phyloP scores from a whole-genome alignment of 2,329 filamentous ascomycete genomes.

The Chaetomiaceae sp. region DNA sequence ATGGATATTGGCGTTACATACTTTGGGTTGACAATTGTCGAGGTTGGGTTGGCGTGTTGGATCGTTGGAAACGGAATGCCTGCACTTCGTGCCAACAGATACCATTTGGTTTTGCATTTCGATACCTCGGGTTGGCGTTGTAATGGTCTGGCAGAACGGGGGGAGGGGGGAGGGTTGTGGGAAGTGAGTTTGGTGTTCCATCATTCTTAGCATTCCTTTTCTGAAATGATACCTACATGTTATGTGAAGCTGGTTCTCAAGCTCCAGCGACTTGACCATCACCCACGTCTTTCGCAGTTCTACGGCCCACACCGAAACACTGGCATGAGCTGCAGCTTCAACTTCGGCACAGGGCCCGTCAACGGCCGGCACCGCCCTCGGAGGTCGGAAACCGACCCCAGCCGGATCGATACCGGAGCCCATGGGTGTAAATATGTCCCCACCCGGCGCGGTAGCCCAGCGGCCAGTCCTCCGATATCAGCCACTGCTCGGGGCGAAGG shows the following conservation, averaged over 20 bases:
- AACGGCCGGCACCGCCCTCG: background rate
- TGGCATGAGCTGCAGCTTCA: too few relatives aligned
- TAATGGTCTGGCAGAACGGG: background rate
- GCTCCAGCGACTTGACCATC: background rate
- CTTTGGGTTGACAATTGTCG: background rate
- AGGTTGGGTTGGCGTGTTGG: background rate
- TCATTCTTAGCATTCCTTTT: background rate
- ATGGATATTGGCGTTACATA: background rate
- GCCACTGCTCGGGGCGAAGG: background rate
- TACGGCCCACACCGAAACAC: background rate
- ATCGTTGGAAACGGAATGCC: background rate
- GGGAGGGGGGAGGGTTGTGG: background rate
- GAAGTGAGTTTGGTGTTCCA: background rate
- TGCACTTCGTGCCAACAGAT: background rate
- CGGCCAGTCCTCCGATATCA: background rate
- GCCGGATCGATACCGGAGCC: conserved; percentile 16
- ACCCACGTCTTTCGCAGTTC: background rate
- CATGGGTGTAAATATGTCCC: background rate
- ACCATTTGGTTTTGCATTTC: conserved; percentile 7
- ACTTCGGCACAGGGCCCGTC: background rate
- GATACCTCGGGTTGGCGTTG: conserved; percentile 17
- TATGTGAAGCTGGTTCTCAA: background rate
- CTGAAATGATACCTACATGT: background rate
- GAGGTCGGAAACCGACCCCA: background rate
- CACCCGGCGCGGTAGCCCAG: background rate